Conservation (phyloP, 805 yeast species). For the Wickerhamomyces bisporus region DNA sequence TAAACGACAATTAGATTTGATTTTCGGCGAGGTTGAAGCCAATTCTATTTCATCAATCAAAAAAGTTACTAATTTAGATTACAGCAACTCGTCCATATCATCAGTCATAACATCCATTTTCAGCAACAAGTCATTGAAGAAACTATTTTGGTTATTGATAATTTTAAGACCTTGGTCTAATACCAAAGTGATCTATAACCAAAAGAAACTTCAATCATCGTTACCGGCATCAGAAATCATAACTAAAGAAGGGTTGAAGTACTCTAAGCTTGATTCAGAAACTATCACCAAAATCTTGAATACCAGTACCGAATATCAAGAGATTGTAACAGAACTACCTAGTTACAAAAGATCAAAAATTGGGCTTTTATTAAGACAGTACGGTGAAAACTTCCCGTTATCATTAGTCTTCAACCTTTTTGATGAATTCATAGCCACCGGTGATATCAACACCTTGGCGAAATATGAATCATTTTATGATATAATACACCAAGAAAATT, state of each 20-base stretch:
- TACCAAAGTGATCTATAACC: conserved; percentile 30
- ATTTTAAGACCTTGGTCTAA: conserved; percentile 47
- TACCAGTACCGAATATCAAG: conserved; percentile 23
- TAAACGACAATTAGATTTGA: conserved; percentile 3
- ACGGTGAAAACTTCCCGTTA: conserved; percentile 47
- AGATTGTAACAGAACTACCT: conserved; percentile 25
- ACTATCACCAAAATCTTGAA: conserved; percentile 41
- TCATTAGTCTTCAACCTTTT: conserved; percentile 28
- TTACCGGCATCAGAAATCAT: conserved; percentile 42
- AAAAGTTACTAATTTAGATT: conserved; percentile 3
- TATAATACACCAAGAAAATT: conserved; percentile 8
- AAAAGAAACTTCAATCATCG: conserved; percentile 31
- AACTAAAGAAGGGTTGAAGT: conserved; percentile 65
- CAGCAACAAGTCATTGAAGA: conserved; percentile 7
- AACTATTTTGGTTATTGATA: conserved; percentile 36
- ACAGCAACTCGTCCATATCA: conserved; percentile 1
- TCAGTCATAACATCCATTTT: not conserved
- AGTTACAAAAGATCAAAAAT: conserved; percentile 45
- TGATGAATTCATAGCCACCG: conserved; percentile 8
- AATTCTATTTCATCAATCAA: conserved; percentile 25
- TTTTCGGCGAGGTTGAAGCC: conserved; percentile 7
- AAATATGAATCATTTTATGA: conserved; percentile 16
- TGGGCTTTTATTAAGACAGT: conserved; percentile 54
- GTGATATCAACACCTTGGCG: not conserved
- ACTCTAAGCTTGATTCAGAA: conserved; percentile 52